These are phyloP conservation scores for Boechera stricta DNA, from an alignment of 345 rosid genomes.

Conservation along the genomic window DNA sequence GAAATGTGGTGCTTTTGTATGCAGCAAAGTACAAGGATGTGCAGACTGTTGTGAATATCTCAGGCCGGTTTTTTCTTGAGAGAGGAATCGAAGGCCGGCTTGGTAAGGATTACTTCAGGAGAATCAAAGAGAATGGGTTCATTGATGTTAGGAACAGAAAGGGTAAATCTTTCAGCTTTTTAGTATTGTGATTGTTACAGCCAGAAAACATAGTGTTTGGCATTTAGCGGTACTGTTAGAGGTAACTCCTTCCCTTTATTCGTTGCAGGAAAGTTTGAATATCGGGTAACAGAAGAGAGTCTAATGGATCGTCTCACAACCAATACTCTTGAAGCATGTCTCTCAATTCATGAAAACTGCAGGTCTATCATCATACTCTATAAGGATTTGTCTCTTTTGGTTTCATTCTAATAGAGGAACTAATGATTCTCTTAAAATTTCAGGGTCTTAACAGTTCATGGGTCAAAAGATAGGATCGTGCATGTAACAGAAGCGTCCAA, in stretches of 20 bases:
- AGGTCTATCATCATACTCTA: slow-evolving; percentile 48
- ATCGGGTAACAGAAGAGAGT: slow-evolving; percentile 74
- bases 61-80: slow-evolving; percentile 75
- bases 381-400: background rate
- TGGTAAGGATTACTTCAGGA: slow-evolving; percentile 66
- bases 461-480: slow-evolving; percentile 68
- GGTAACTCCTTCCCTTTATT: background rate
- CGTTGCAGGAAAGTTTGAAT: slow-evolving; percentile 64
- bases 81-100: slow-evolving; percentile 76
- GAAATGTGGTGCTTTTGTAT: slow-evolving; percentile 82
- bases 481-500: slow-evolving; percentile 66
- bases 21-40: slow-evolving; percentile 79
- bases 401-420: background rate
- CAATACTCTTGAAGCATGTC: slow-evolving; percentile 62
- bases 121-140: slow-evolving; percentile 66
- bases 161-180: slow-evolving; percentile 46
- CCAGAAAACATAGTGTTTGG: slow-evolving; percentile 20
- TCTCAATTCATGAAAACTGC: slow-evolving; percentile 58
- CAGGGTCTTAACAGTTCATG: slow-evolving; percentile 90
- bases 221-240: background rate
- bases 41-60: slow-evolving; percentile 61
- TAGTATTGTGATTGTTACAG: background rate
- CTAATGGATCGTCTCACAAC: slow-evolving; percentile 75
- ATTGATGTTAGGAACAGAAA: slow-evolving; percentile 71
- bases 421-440: background rate